Evolutionary conservation across 148 eudicot genomes (phyloP).

Genomic region (Persicaria tinctoria): DNA sequence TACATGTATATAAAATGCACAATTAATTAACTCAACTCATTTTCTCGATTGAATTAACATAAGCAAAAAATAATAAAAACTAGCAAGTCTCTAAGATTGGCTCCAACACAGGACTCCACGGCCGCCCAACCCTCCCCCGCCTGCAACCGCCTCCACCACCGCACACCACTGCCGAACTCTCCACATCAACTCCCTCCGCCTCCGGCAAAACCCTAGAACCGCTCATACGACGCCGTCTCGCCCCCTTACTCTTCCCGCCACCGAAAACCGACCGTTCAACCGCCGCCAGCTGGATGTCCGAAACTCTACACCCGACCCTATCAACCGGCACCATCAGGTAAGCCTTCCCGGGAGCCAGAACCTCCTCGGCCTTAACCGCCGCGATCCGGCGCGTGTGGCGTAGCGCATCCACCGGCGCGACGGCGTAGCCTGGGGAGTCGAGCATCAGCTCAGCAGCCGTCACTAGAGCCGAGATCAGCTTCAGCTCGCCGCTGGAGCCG

Average conservation of each 20-base stretch:
- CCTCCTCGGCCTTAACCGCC: slow-evolving; percentile 30
- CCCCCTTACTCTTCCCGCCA: not conserved
- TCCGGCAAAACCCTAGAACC: slow-evolving; percentile 24
- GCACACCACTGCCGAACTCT: slow-evolving; percentile 11
- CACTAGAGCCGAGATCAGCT: slow-evolving; percentile 15
- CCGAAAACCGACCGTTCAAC: slow-evolving; percentile 10
- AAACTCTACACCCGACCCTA: slow-evolving; percentile 23
- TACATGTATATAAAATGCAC: too few relatives aligned
- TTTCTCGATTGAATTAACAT: too few relatives aligned
- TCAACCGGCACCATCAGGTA: slow-evolving; percentile 29
- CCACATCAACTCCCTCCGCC: slow-evolving; percentile 12
- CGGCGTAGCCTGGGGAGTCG: slow-evolving; percentile 29
- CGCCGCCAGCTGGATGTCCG: slow-evolving; percentile 20
- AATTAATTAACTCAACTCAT: too few relatives aligned
- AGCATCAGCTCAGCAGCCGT: slow-evolving; percentile 37
- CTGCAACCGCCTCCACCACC: slow-evolving; percentile 1
- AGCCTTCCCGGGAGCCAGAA: slow-evolving; percentile 23
- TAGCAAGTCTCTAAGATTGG: slow-evolving; percentile 25
- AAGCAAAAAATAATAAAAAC: not conserved
- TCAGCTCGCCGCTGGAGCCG: slow-evolving; percentile 18
- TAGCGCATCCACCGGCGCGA: slow-evolving; percentile 18
- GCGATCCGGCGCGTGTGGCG: slow-evolving; percentile 16
- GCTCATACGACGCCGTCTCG: slow-evolving; percentile 20
- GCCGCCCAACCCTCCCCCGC: slow-evolving; percentile 12
- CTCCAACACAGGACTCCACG: slow-evolving; percentile 33